Conservation (phyloP, 1,139 yeast genomes). For the Blastobotrys apis region DNA sequence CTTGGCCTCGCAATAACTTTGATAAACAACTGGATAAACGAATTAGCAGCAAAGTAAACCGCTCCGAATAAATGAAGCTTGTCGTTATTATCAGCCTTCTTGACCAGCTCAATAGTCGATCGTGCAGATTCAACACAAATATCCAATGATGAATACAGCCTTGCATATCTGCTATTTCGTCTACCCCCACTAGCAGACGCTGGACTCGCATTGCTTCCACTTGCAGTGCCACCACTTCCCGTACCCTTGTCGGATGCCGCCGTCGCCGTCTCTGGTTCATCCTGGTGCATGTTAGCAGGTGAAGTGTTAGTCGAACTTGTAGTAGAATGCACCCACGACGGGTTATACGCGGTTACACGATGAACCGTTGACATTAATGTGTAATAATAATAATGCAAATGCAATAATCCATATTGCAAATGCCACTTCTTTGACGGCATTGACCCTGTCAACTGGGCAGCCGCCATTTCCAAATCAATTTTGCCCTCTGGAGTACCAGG, state of each 20-base stretch:
- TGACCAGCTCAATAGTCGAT: conserved; percentile 20
- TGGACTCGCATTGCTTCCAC: conserved; percentile 3
- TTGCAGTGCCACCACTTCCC: neutral
- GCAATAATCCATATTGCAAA: conserved; percentile 13
- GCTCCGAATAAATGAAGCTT: conserved; percentile 19
- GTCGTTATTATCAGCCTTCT: conserved; percentile 18
- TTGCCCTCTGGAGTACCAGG: conserved; percentile 22
- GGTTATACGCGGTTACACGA: conserved; percentile 33
- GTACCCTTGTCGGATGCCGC: neutral
- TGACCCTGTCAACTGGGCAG: neutral
- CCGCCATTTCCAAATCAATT: conserved; percentile 7
- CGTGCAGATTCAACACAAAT: conserved; percentile 27
- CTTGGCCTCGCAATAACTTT: conserved; percentile 27
- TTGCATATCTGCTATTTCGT: conserved; percentile 21
- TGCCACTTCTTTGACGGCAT: conserved; percentile 9
- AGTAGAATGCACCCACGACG: conserved; percentile 27
- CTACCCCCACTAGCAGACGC: neutral
- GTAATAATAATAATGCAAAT: conserved; percentile 26
- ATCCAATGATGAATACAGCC: conserved; percentile 23
- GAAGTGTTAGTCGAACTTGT: conserved; percentile 7
- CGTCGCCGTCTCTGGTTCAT: no score
- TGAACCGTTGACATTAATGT: conserved; percentile 27
- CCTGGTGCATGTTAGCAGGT: neutral
- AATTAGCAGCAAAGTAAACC: conserved; percentile 23
- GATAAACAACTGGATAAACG: conserved; percentile 29